Evolutionary conservation across 345 rosid genomes (phyloP), one percentile per base, ranked within the genome.

Genomic region (Rhodamnia rubescens): DNA sequence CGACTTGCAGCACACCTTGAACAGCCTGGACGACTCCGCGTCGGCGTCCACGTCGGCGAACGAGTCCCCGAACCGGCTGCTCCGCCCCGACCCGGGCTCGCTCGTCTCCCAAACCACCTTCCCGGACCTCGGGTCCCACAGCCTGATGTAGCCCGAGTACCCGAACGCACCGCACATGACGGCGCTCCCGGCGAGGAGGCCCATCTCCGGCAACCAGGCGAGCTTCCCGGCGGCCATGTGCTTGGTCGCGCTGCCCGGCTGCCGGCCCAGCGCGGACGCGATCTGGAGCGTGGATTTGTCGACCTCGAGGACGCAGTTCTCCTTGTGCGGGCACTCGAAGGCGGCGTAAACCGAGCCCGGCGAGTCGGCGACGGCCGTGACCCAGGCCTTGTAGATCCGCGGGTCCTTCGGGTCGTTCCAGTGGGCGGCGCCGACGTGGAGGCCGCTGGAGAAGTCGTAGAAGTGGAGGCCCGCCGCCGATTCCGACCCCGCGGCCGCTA

Each of bases 1-100:
- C 0, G 99, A 97, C 85, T 91, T 95, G 1, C 96, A 96, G 85
- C 99, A 97, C 21, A 97, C 87, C 89, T 97, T 97, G 89, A 93
- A 97, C 56, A 97, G 83, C 20, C 75, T 87, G 49, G 89, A 87
- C 5, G 86, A 89, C 29, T 93, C 96, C 6, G 87, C 88, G 83
- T 97, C 98, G 0, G 91, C 95, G 54, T 90, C 98, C 56, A 92
- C 93, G 74, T 97, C 98, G 1, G 99, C 97, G 54, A 97, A 94
- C 0, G 99, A 88, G 84, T 97, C 99, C 16, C 98, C 98, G 84
- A 87, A 95, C 88, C 98, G 87, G 85, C 95, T 95, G 89, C 98
- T 96, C 61, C 98, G 92, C 24, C 98, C 98, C 12, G 97, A 92
- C 3, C 99, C 98, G 22, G 99, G 99, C 91, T 97, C 99, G 84